phyloP scores from a whole-genome alignment of 441 rosid genomes.

The Adansonia gregorii region DNA sequence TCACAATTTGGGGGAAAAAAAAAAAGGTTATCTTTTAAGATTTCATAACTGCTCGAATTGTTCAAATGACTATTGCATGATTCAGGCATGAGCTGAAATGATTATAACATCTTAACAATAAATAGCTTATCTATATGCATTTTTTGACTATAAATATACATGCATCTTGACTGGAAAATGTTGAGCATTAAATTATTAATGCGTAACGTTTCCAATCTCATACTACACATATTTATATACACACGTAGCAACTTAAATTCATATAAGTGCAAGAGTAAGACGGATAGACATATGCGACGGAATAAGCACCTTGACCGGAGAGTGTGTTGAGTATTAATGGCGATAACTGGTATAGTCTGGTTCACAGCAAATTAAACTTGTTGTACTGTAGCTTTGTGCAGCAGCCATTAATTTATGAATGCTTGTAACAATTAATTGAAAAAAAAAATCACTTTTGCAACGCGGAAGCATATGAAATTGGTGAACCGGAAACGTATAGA shows the following conservation, averaged over 20 bases:
- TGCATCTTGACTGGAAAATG: too few species aligned
- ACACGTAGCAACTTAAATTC: too few species aligned
- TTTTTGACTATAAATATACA: background rate
- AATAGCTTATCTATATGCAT: background rate
- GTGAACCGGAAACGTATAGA: background rate
- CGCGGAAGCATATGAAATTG: slow-evolving; percentile 15
- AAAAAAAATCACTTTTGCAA: background rate
- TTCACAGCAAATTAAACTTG: too few species aligned
- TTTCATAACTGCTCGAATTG: background rate
- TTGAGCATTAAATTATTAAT: too few species aligned
- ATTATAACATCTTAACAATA: background rate
- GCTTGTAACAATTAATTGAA: background rate
- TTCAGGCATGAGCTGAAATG: slow-evolving; percentile 6
- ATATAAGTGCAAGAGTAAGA: too few species aligned
- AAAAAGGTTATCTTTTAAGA: too few species aligned
- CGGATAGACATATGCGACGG: too few species aligned
- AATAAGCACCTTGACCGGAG: too few species aligned
- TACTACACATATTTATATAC: background rate
- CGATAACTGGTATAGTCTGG: too few species aligned
- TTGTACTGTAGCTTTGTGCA: background rate
- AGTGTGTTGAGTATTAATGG: too few species aligned
- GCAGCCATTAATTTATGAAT: slow-evolving; percentile 27
- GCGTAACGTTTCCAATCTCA: background rate
- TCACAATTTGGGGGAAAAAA: background rate
- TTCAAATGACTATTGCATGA: slow-evolving; percentile 1